phyloP scores from a whole-genome alignment of 2,329 filamentous ascomycete species.

The Phaeosphaeriaceae sp. region DNA sequence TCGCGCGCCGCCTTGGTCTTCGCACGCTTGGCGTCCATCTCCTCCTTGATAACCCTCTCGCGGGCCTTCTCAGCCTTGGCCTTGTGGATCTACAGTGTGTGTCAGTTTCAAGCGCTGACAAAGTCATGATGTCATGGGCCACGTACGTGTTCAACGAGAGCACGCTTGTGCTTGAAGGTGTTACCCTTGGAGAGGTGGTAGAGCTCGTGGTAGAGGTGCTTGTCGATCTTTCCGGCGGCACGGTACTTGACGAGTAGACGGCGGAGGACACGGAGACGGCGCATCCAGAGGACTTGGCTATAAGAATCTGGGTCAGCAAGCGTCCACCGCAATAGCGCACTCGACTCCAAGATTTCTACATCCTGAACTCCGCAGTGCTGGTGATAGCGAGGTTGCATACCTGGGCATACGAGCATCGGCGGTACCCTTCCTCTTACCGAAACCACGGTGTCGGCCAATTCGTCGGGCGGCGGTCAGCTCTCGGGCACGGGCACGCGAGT shows the following conservation, averaged over 20 bases:
- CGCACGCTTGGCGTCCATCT: slow-evolving; percentile 99
- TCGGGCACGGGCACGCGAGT: slow-evolving; percentile 95
- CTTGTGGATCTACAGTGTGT: slow-evolving; percentile 84
- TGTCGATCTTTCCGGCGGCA: slow-evolving; percentile 99
- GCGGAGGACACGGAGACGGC: slow-evolving; percentile 98
- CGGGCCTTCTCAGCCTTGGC: slow-evolving; percentile 99
- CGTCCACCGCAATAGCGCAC: slow-evolving; percentile 16
- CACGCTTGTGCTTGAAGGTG: slow-evolving; percentile 99
- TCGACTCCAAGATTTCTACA: slow-evolving; percentile 8
- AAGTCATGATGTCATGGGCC: slow-evolving; percentile 47
- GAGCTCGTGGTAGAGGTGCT: slow-evolving; percentile 99
- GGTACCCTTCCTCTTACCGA: slow-evolving; percentile 99
- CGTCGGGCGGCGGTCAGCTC: slow-evolving; percentile 93
- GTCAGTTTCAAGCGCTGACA: slow-evolving; percentile 35
- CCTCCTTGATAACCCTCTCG: slow-evolving; percentile 95
- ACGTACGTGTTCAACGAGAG: slow-evolving; percentile 99
- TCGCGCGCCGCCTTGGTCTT: slow-evolving; percentile 99
- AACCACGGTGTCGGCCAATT: slow-evolving; percentile 97
- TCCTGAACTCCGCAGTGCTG: slow-evolving; percentile 15
- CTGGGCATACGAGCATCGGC: slow-evolving; percentile 98
- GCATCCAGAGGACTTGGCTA: slow-evolving; percentile 99
- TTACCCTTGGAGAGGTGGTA: slow-evolving; percentile 99
- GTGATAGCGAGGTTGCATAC: slow-evolving; percentile 62
- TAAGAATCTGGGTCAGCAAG: slow-evolving; percentile 48
- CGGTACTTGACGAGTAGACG: slow-evolving; percentile 99